Conservation (phyloP, 805 yeast species). For the Barnettozyma vustinii region DNA sequence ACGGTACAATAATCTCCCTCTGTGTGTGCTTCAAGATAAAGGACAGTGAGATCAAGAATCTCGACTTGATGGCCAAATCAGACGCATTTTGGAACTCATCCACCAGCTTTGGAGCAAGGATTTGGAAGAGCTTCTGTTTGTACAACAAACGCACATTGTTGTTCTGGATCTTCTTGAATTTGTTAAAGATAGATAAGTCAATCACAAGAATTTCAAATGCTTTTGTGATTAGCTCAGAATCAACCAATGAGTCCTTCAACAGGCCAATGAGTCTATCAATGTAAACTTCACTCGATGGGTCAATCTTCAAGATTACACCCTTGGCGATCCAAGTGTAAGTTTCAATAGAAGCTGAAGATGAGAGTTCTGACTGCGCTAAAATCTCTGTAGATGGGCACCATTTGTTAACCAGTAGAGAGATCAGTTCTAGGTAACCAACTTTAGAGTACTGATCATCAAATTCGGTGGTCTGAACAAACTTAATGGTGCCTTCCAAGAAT, state of each 20-base stretch:
- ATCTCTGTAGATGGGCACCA: constrained; percentile 27
- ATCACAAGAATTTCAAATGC: constrained; percentile 60
- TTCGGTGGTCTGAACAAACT: constrained; percentile 11
- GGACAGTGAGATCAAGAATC: constrained; percentile 62
- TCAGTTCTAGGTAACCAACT: constrained; percentile 50
- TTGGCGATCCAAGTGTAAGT: constrained; percentile 64
- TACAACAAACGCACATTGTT: constrained; percentile 62
- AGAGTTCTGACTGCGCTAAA: constrained; percentile 4
- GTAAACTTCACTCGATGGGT: constrained; percentile 31
- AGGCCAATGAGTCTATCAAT: constrained; percentile 32
- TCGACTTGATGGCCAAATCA: constrained; percentile 34
- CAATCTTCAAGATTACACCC: constrained; percentile 58
- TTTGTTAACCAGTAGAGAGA: constrained; percentile 54
- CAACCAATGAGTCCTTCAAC: constrained; percentile 29
- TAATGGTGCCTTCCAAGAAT: constrained; percentile 11
- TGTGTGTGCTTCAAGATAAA: constrained; percentile 62
- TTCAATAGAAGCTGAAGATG: constrained; percentile 39
- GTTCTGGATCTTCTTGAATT: constrained; percentile 39
- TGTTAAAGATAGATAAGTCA: constrained; percentile 59
- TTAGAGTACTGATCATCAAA: constrained; percentile 24
- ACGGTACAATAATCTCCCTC: constrained; percentile 55
- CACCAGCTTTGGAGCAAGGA: constrained; percentile 51
- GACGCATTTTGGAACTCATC: constrained; percentile 32
- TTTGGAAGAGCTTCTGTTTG: constrained; percentile 74
- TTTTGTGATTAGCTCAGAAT: constrained; percentile 38